Evolutionary conservation across 1,284 basidiomycete genomes (phyloP).

Genomic region (Cutaneotrichosporon sp.): DNA sequence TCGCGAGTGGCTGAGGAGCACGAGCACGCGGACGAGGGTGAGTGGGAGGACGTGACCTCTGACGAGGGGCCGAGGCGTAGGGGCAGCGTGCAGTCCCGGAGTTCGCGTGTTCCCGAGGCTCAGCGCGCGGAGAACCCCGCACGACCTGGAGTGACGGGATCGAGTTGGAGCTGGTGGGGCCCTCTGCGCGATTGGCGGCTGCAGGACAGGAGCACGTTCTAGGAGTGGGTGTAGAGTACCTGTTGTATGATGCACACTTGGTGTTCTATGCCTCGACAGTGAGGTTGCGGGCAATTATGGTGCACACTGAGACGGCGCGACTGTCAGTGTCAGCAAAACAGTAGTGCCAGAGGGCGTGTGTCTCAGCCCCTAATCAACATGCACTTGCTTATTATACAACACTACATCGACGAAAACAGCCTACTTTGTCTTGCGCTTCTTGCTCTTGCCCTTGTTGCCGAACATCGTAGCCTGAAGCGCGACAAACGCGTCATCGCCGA

Average conservation of each 20-base stretch:
- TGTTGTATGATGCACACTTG: conserved; percentile 13
- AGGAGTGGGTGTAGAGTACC: not conserved
- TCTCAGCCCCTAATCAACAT: not conserved
- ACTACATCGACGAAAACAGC: not conserved
- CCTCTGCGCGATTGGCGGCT: conserved; percentile 48
- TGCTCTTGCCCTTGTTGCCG: conserved; percentile 17
- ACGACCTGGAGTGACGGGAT: not conserved
- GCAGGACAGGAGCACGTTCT: conserved; percentile 36
- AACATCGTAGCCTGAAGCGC: conserved; percentile 40
- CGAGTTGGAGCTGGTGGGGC: conserved; percentile 51
- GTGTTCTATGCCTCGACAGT: too few species aligned
- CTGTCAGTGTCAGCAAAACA: not conserved
- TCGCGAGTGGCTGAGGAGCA: not conserved
- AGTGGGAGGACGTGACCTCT: conserved; percentile 20
- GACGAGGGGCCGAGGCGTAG: conserved; percentile 1
- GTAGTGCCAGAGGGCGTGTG: not conserved
- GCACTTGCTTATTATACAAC: conserved; percentile 2
- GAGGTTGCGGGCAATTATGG: not conserved
- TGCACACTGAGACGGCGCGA: not conserved
- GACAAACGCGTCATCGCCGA: conserved; percentile 48
- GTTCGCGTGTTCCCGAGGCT: not conserved
- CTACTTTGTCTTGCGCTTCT: conserved; percentile 18
- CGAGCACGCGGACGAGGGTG: conserved; percentile 1
- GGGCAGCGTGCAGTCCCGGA: not conserved
- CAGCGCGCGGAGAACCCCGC: not conserved